Base-by-base conservation (phyloP, 306 rosid genomes). In the Notholithocarpus densiflorus region DNA sequence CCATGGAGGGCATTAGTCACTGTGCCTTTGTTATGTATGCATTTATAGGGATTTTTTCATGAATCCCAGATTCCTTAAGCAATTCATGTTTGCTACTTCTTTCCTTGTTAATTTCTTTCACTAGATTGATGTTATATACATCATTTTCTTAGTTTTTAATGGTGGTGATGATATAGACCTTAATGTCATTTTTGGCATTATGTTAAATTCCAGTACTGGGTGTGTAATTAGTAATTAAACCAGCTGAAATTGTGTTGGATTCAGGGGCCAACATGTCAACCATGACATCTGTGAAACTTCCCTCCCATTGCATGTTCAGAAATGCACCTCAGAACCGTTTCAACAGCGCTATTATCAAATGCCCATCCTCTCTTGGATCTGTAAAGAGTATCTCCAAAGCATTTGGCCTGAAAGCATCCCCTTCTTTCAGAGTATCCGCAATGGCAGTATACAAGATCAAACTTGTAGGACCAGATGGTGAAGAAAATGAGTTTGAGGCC, bases 361-460 rank as follows among this genome's bases (percentile, higher is more conserved):
- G 78, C 70, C 89, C 93, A 77, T 68, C 86, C 27, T 75, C 93
- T 4, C 37, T 88, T 26, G 86, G 87, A 72, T 88, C 90, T n/a
- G 82, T 77, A 61, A 89, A 72, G 87, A 82, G 79, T 29, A 71
- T 84, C 61, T 87, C 86, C 24, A 82, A 78, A 75, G 76, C 89
- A 15, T 83, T 88, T 57, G 91, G 93, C 84, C 62, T 91, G 91
- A 93, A 86, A 86, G 82, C 90, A 57, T 83, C 92, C 31, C 26
- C 80, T 56, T 64, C 88, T 29, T 85, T 72, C 26, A 84, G 94
- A 85, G 79, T 68, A 51, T 84, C 92, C 23, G 84, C 89, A 70
- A 91, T 84, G 94, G 94, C 90, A 10, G 32, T 76, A 19, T 91
- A 89, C 97, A 91, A 89, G 92, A 71, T 93, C 23, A 93, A 89